phyloP scores from a whole-genome alignment of 2,329 filamentous ascomycete genomes.

The Macrophomina pseudophaseolina region DNA sequence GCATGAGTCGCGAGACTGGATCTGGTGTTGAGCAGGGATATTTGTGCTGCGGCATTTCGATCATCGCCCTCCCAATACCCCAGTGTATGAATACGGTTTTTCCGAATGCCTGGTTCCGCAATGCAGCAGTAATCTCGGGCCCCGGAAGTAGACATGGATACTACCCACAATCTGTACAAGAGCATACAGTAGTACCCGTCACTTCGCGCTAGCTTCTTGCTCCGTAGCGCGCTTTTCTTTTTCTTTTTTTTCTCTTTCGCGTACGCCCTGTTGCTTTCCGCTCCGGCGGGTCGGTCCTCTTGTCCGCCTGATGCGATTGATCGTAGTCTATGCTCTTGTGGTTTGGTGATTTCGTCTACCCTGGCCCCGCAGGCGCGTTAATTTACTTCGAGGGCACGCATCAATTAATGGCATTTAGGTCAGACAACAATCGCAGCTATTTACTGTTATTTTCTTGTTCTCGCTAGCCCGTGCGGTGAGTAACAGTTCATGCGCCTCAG shows the following conservation, averaged over 20 bases:
- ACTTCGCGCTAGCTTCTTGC: not conserved
- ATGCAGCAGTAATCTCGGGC: constrained; percentile 2
- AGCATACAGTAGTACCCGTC: not conserved
- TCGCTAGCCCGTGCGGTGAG: too few relatives aligned
- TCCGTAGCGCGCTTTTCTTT: not conserved
- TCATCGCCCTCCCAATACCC: not conserved
- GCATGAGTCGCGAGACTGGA: not conserved
- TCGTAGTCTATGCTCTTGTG: not conserved
- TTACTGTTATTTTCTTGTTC: not conserved
- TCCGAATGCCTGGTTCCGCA: not conserved
- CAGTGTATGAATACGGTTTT: not conserved
- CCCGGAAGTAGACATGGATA: not conserved
- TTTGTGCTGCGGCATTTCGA: not conserved
- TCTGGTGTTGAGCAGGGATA: not conserved
- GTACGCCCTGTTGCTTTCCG: not conserved
- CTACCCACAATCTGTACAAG: not conserved
- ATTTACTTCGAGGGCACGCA: not conserved
- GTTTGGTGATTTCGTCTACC: not conserved
- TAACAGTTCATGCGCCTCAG: too few relatives aligned
- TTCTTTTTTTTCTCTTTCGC: not conserved
- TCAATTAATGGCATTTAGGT: not conserved
- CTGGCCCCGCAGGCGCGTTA: not conserved
- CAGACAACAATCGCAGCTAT: not conserved
- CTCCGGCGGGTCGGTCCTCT: constrained; percentile 3
- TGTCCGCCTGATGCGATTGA: constrained; percentile 17